phyloP scores from a whole-genome alignment of 345 rosid species.

The Nephelium lappaceum region DNA sequence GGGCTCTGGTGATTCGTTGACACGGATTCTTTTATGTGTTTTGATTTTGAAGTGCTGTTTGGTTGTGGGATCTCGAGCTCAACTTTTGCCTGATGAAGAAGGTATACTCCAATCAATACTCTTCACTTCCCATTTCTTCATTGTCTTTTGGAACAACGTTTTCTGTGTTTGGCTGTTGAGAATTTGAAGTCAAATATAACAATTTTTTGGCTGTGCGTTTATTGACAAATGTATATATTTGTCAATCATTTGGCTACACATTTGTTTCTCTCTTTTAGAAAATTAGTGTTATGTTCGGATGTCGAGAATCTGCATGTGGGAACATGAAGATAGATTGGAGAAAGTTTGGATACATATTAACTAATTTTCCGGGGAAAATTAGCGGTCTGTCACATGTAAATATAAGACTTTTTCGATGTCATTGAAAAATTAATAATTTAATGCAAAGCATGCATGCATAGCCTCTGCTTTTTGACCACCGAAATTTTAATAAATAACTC shows the following conservation, averaged over 20 bases:
- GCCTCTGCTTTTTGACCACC: not conserved
- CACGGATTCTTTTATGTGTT: conserved; percentile 24
- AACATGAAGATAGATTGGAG: not conserved
- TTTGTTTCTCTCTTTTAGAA: too few relatives aligned
- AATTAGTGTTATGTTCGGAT: not conserved
- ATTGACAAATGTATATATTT: not conserved
- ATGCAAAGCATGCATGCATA: not conserved
- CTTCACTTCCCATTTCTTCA: not conserved
- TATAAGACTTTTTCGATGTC: too few relatives aligned
- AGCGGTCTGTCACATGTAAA: too few relatives aligned
- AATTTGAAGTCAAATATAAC: not conserved
- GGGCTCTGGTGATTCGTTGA: conserved; percentile 29
- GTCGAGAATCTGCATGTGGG: not conserved
- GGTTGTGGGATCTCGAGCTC: conserved; percentile 47
- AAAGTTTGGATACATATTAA: too few relatives aligned
- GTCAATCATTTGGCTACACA: too few relatives aligned
- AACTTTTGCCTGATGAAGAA: conserved; percentile 56
- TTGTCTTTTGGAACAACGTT: not conserved
- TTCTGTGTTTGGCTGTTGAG: conserved; percentile 5
- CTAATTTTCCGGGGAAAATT: not conserved
- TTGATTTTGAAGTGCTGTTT: conserved; percentile 32
- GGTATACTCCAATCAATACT: conserved; percentile 35
- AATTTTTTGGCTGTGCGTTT: not conserved
- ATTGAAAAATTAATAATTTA: not conserved
- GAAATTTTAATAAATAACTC: not conserved